Conservation (phyloP, 805 yeast genomes). For the Lipomyces chichibuensis region DNA sequence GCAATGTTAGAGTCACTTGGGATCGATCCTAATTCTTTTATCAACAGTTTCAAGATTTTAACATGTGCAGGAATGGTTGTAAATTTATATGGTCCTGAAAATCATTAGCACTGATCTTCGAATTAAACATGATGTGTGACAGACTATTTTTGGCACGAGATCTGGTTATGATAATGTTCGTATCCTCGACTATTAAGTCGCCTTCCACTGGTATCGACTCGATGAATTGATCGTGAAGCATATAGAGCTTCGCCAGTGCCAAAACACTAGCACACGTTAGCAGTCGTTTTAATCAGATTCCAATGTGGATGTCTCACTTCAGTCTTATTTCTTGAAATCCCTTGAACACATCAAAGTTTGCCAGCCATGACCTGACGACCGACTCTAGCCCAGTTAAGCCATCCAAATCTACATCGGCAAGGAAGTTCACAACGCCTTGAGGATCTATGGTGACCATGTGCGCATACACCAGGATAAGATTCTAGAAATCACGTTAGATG, state of each 20-base stretch:
- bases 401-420: constrained; percentile 45
- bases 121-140: neutral
- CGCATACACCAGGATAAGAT: constrained; percentile 74
- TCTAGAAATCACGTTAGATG: constrained; percentile 39
- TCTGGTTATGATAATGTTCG: constrained; percentile 76
- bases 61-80: constrained; percentile 68
- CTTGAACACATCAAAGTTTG: constrained; percentile 74
- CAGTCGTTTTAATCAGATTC: constrained; percentile 37
- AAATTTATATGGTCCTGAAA: constrained; percentile 56
- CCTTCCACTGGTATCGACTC: constrained; percentile 67
- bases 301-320: constrained; percentile 37
- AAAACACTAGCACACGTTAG: constrained; percentile 48
- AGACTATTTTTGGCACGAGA: constrained; percentile 64
- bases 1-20: constrained; percentile 53
- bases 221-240: constrained; percentile 59
- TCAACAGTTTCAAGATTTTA: constrained; percentile 72
- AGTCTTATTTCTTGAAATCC: constrained; percentile 74
- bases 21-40: constrained; percentile 71
- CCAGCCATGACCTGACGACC: constrained; percentile 80
- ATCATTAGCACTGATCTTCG: constrained; percentile 40
- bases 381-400: constrained; percentile 52
- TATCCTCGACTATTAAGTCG: constrained; percentile 63
- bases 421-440: constrained; percentile 62
- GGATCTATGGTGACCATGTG: constrained; percentile 67
- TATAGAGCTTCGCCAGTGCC: constrained; percentile 70